These are phyloP conservation scores for Radiomyces spectabilis DNA, from an alignment of 192 early-diverging fungal species.

Conservation along the genomic window DNA sequence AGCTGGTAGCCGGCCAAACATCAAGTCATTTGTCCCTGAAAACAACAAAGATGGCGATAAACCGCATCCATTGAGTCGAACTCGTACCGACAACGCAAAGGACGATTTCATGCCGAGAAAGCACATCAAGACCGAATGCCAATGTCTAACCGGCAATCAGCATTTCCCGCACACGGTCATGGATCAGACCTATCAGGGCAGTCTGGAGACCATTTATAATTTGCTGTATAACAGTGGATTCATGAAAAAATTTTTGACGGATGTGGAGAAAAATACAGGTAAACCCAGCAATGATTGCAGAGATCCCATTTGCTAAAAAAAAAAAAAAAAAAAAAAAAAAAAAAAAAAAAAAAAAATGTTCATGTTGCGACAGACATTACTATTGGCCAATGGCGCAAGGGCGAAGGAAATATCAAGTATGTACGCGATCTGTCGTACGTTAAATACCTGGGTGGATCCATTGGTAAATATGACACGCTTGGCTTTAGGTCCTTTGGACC, in stretches of 20 bases:
- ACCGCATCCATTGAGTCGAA: background rate
- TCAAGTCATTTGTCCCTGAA: background rate
- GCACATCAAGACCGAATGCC: conserved; percentile 34
- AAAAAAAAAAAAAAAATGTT: background rate
- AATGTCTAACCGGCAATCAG: conserved; percentile 32
- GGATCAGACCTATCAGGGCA: conserved; percentile 35
- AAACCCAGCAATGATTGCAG: too few species aligned
- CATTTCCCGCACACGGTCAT: conserved; percentile 40
- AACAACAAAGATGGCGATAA: background rate
- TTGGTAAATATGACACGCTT: conserved; percentile 25
- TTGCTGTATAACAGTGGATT: conserved; percentile 46
- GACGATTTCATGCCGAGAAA: too few species aligned
- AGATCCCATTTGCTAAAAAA: background rate
- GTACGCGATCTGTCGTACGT: conserved; percentile 26
- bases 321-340: background rate
- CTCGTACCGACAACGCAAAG: background rate
- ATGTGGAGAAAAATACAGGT: conserved; percentile 42
- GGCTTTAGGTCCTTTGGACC: too few species aligned
- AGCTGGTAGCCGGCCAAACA: conserved; percentile 19
- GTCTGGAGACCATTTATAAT: conserved; percentile 42
- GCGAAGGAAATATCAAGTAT: background rate
- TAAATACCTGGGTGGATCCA: conserved; percentile 29
- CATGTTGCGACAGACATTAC: conserved; percentile 19
- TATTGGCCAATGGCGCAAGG: conserved; percentile 30
- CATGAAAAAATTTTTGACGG: conserved; percentile 31